A percentile compares a stretch with the other conserved stretches of the same genome.
Conservation (phyloP, 2,329 filamentous ascomycete genomes). For the Colletotrichum viniferum region DNA sequence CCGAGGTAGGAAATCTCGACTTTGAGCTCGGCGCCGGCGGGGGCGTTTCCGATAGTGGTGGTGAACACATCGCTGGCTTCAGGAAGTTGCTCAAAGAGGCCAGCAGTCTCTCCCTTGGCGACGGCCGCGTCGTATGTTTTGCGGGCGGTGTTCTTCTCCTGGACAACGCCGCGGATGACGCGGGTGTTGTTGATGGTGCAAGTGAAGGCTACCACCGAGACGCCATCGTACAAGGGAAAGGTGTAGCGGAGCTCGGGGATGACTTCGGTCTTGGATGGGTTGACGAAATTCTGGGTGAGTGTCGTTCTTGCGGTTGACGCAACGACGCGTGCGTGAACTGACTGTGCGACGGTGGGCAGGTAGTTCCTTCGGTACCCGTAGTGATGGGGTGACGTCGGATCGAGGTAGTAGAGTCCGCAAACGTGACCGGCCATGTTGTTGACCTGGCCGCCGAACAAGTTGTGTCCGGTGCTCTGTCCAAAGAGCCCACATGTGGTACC, state of each 20-base stretch:
- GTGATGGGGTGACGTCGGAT: neutral
- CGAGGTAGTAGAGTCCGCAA: constrained; percentile 41
- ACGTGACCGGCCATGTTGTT: constrained; percentile 5
- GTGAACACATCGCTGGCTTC: constrained; percentile 70
- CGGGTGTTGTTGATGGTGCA: constrained; percentile 64
- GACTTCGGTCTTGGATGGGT: constrained; percentile 43
- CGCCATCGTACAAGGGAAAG: constrained; percentile 76
- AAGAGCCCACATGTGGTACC: neutral
- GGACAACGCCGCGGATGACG: constrained; percentile 67
- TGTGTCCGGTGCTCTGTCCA: neutral
- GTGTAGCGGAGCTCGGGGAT: constrained; percentile 62
- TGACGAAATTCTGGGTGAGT: constrained; percentile 64
- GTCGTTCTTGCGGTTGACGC: constrained; percentile 54
- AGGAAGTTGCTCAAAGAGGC: constrained; percentile 66
- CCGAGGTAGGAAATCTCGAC: constrained; percentile 71
- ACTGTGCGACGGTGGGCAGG: constrained; percentile 62
- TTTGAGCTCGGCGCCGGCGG: constrained; percentile 57
- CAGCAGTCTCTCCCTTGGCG: constrained; percentile 63
- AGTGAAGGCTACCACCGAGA: constrained; percentile 70
- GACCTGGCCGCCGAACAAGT: neutral
- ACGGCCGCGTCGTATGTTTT: constrained; percentile 64
- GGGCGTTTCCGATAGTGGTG: constrained; percentile 71
- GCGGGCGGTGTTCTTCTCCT: constrained; percentile 67
- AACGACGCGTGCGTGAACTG: constrained; percentile 65
- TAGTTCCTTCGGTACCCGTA: constrained; percentile 35